Conservation (phyloP, 805 yeast species). For the Spathaspora gorwiae region DNA sequence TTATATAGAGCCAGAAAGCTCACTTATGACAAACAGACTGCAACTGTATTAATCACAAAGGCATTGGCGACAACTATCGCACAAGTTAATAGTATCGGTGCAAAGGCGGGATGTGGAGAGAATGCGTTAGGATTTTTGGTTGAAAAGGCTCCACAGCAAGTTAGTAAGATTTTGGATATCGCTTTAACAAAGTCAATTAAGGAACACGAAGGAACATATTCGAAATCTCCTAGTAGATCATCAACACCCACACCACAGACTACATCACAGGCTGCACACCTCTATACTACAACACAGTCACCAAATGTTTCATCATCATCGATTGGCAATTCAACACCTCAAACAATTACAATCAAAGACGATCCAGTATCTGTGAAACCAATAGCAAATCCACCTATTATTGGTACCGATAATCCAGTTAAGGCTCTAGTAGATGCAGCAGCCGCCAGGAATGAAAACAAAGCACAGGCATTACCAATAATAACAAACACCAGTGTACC, state of each 20-base stretch:
- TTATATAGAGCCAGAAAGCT: constrained; percentile 70
- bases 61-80: constrained; percentile 93
- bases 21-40: constrained; percentile 72
- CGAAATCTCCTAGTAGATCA: constrained; percentile 18
- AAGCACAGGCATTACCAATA: background rate
- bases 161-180: constrained; percentile 71
- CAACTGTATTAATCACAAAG: constrained; percentile 80
- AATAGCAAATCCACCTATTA: background rate
- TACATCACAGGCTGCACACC: background rate
- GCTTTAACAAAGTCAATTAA: constrained; percentile 76
- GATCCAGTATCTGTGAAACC: background rate
- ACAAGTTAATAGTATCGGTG: constrained; percentile 83
- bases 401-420: background rate
- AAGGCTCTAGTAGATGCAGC: constrained; percentile 2
- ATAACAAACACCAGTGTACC: background rate
- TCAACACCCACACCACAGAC: constrained; percentile 17
- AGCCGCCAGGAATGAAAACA: constrained; percentile 1
- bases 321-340: background rate
- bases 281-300: background rate
- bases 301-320: background rate
- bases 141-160: constrained; percentile 76
- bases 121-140: constrained; percentile 74
- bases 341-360: constrained; percentile 1
- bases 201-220: constrained; percentile 28
- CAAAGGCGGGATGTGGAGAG: constrained; percentile 74